Base-by-base conservation (phyloP, 768 basidiomycete genomes). In the Podaxis sp. region DNA sequence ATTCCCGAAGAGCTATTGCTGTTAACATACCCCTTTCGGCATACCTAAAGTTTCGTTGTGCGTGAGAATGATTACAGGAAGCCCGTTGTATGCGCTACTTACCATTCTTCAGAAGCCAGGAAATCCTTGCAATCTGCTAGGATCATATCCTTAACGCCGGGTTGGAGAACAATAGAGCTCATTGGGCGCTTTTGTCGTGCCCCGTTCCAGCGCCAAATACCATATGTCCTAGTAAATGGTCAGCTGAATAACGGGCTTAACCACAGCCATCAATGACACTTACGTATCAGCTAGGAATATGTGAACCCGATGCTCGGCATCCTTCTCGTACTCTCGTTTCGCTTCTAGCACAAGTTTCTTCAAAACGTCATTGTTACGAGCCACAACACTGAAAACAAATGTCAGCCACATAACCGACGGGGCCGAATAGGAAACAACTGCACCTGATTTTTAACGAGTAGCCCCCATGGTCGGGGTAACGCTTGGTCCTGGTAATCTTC, bases 81-180 rank as follows among this genome's bases (percentile, higher is more conserved):
- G 47, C 13, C 12, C 38, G 25, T 3, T 24, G 8, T 38, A 60
- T 19, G 63, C 3, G 57, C 29, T 11, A 80, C 89, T 67, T 72
- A 91, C 91, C 91, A 93, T 64, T 93, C 90, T 69, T 94, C 92
- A 17, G 92, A 93, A 55, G 82, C 80, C 69, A 93, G 74, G 75
- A 93, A 93, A 70, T 93, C 91, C 68, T 84, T 91, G 79, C 92
- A 93, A 73, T 95, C 93, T 9, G 87, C 84, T 24, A 94, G 77
- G 62, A 94, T 85, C 91, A 94, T 94, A 71, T 94, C 93, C 69
- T 93, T 93, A 8, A 94, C 91, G 47, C 90, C 91, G 3, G 92
- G 91, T 67, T 94, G 91, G 11, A 94, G 81, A 13, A 94, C 92
- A 64, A 95, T 94, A n/a, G 92, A 94, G 68, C 89, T 91, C 88